Evolutionary conservation across 2,329 filamentous ascomycete genomes (phyloP), one percentile per base, ranked within the genome.

Genomic region (Zymoseptoria pseudotritici): DNA sequence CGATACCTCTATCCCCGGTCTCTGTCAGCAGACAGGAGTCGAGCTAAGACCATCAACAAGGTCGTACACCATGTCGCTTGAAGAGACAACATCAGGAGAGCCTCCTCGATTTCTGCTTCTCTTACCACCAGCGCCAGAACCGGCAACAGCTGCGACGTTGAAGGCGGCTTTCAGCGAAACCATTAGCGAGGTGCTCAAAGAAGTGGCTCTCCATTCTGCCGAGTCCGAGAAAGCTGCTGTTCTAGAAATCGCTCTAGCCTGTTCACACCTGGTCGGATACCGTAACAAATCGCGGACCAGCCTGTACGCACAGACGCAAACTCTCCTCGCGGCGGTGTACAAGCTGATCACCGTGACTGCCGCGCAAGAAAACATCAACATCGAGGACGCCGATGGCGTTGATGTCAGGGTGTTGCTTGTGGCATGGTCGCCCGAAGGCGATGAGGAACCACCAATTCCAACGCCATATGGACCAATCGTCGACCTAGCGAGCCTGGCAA

Each of bases 301-400:
- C 53, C 77, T 83, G 19, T 96, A 91, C 82, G 71, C 80, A 36
- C 76, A 81, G n/a, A 82, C 86, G 0, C 91, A 96, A 73, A 79
- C 82, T n/a, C 79, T 93, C 4, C 76, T 97, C 21, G 88, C 89
- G 2, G 83, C 83, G 24, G 72, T 95, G 22, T 97, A 97, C 79
- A 86, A 86, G 68, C 81, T 97, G 55, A 78, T 94, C 58, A 87
- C 87, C 36, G 77, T 86, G 53, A 79, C 90, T n/a, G 90, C 88
- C 63, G 83, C 86, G 11, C 80, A 85, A 65, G 78, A 83, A 54
- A 78, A 77, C 77, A 76, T 87, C 73, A 76, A 89, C 74, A 72
- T 90, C 75, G 79, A 83, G 77, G 83, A 84, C 42, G 81, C 84
- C 0, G 85, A 86, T 53, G 88, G 89, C 22, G 83, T 96, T 17